Evolutionary conservation across 495 filamentous ascomycete species (phyloP), one percentile per base, ranked within the genome.

Genomic region (Hypoxylon lienhwacheense): DNA sequence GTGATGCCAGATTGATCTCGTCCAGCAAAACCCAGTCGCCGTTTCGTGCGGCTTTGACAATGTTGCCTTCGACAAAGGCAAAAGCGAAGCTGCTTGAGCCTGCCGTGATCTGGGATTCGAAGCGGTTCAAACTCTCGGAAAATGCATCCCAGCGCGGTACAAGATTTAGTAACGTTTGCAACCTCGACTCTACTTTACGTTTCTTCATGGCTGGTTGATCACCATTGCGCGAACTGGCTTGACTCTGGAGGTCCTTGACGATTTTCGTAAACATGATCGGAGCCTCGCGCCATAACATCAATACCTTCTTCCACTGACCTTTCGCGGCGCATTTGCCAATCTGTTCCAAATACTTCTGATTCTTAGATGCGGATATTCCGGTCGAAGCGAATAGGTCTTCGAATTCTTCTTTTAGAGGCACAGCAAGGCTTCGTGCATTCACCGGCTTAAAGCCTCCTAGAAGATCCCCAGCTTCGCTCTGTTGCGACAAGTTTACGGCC

Each of bases 21-120:
- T 99, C 95, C 11, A 96, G 75, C n/a, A 99, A 76, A 11, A 99
- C 88, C 95, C 95, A 99, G 65, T 96, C 90, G 4, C 95, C 95
- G 68, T 96, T 96, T 39, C 91, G 78, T 16, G 88, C 83, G 4
- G 95, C 95, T 70, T 89, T 88, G 25, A 97, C 87, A 61, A 99
- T 87, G 58, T 88, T 95, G 47, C 95, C 90, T 69, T 99, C 92
- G 1, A 97, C 83, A 61, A 99, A 99, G 12, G 88, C 85, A 66
- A 99, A 97, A 0, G 91, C 91, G 68, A 97, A 96, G 39, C 85
- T 85, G 24, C 88, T 85, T 21, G 85, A 81, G 1, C 89, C 85
- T 46, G 84, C 84, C 5, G 86, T 82, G 8, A 95, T 78, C 64
- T 95, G 90, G 12, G 83, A 77, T 63, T 96, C 88, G 34, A 97